phyloP scores from a whole-genome alignment of 2,329 filamentous ascomycete genomes.

The Didymella pinodella region DNA sequence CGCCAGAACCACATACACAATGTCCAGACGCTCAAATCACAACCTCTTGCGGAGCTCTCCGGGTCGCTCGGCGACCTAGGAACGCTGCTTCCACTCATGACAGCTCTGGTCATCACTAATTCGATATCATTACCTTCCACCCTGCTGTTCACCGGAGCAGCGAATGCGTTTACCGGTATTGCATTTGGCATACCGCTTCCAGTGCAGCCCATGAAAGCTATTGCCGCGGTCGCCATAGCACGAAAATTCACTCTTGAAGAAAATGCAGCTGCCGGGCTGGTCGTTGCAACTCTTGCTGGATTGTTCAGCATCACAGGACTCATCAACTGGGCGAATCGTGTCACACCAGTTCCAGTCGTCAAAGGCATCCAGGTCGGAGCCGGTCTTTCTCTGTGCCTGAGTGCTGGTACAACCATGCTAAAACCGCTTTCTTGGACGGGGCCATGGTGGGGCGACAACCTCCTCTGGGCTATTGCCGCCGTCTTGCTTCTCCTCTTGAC shows the following conservation, averaged over 20 bases:
- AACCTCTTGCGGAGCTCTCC: conserved; percentile 78
- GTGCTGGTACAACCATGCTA: conserved; percentile 73
- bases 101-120: conserved; percentile 78
- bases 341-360: conserved; percentile 84
- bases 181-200: conserved; percentile 89
- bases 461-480: conserved; percentile 76
- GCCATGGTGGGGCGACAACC: conserved; percentile 76
- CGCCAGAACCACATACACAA: conserved; percentile 57
- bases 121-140: conserved; percentile 85
- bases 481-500: conserved; percentile 76
- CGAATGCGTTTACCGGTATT: conserved; percentile 82
- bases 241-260: conserved; percentile 70
- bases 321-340: conserved; percentile 74
- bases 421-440: conserved; percentile 72
- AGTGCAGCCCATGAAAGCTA: conserved; percentile 90
- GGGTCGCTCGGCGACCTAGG: conserved; percentile 89
- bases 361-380: conserved; percentile 96
- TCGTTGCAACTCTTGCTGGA: conserved; percentile 76
- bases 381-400: conserved; percentile 81
- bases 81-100: conserved; percentile 87
- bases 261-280: conserved; percentile 83
- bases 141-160: conserved; percentile 85
- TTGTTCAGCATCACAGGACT: conserved; percentile 81
- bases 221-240: conserved; percentile 87
- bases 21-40: conserved; percentile 61